Percentiles rank a stretch among this genome's conserved stretches.
Evolutionary conservation across 352 stramenopile genomes (phyloP).

Genomic region (Globisporangium iwayamae): DNA sequence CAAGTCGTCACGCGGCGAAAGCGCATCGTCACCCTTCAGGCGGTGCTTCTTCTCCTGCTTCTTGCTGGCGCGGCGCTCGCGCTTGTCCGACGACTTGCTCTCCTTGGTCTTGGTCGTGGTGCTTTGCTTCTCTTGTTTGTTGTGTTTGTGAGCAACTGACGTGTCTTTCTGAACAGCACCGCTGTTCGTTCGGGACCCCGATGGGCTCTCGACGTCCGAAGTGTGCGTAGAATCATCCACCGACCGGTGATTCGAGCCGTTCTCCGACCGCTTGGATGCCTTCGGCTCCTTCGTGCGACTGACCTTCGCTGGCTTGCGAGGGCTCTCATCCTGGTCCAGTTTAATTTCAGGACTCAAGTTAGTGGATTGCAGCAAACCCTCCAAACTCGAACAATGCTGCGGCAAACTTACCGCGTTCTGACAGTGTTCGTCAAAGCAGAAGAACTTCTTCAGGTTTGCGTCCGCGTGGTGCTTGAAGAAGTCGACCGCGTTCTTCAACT

Average conservation of each 20-base stretch:
- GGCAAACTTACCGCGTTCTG: constrained; percentile 41
- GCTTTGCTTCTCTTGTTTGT: background rate
- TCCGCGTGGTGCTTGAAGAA: constrained; percentile 61
- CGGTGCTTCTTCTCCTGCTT: constrained; percentile 21
- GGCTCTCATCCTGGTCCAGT: constrained; percentile 25
- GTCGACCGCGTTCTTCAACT: constrained; percentile 34
- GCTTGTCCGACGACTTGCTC: constrained; percentile 5
- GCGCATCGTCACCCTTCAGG: background rate
- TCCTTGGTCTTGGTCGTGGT: background rate
- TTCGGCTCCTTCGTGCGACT: constrained; percentile 17
- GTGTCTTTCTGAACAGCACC: background rate
- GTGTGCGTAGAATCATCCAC: background rate
- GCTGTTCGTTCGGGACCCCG: constrained; percentile 11
- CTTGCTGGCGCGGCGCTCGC: constrained; percentile 16
- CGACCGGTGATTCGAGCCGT: constrained; percentile 18
- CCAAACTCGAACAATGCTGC: background rate
- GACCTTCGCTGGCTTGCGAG: constrained; percentile 23
- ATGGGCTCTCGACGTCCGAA: background rate
- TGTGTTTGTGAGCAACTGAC: background rate
- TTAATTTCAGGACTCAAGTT: background rate
- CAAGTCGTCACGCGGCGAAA: background rate
- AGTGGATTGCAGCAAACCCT: background rate
- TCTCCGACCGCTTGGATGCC: constrained; percentile 14
- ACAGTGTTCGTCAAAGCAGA: constrained; percentile 64
- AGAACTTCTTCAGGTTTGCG: constrained; percentile 48